Evolutionary conservation across 2,329 filamentous ascomycete species (phyloP), one percentile per base, ranked within the genome.

Genomic region (Sarocladium oryzae): DNA sequence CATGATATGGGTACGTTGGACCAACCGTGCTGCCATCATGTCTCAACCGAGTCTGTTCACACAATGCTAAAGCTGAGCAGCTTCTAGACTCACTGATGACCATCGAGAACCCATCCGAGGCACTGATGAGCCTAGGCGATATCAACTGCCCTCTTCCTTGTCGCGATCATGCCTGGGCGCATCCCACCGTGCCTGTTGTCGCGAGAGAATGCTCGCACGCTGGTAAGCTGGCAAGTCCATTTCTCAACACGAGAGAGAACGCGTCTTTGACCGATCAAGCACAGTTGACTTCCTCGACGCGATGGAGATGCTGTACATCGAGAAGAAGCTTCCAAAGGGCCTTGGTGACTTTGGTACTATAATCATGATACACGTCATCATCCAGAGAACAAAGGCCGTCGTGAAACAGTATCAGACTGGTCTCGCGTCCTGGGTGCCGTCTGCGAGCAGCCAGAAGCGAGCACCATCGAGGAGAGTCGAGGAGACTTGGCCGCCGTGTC

Each of bases 351-450:
- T 70, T 51, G 61, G 63, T 32, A 59, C 60, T 4, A 56, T 65
- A 11, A 43, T 70, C 6, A 56, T 69, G 13, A 61, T 69, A n/a
- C 62, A 66, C 52, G 64, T 63, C 7, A 59, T 70, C 7, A 65
- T 60, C 45, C 62, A 60, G 6, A 60, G 63, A 21, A 61, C 61
- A 10, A 64, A 62, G 54, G 61, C 67, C 4, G 58, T 68, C 5
- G 54, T 61, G 13, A 45, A 55, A 1, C 61, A 63, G 36, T 57
- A 60, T 33, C 55, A 55, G 28, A 58, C 60, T 15, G 58, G 57
- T 11, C 57, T 70, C 1, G 59, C 60, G 3, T 60, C 59, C 9
- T 69, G 63, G 62, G 46, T 45, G 2, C 56, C 56, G 9, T 52
- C 40, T 6, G 55, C 55, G 8, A 50, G 24, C 15, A 50, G 50